Percentiles rank a stretch among this genome's conserved stretches.
Evolutionary conservation across 352 stramenopile genomes (phyloP).

Genomic region (Phytophthora pistaciae): DNA sequence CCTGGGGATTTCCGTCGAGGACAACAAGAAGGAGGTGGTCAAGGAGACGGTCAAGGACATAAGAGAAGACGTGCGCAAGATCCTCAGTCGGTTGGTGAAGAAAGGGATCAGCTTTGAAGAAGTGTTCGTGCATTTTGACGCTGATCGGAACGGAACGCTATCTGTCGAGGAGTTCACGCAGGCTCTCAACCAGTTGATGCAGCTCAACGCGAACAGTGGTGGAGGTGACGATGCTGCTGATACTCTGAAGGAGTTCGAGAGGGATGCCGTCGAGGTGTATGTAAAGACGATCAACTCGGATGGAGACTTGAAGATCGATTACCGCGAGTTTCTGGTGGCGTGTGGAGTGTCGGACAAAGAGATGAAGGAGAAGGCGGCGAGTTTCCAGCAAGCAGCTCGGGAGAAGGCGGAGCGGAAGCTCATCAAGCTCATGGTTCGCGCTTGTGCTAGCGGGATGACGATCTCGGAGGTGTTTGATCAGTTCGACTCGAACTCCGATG

Average conservation of each 20-base stretch:
- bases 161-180: slow-evolving; percentile 64
- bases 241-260: slow-evolving; percentile 49
- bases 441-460: slow-evolving; percentile 51
- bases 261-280: slow-evolving; percentile 48
- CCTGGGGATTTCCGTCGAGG: slow-evolving; percentile 54
- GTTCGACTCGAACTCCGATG: slow-evolving; percentile 74
- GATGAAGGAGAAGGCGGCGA: slow-evolving; percentile 19
- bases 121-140: slow-evolving; percentile 77
- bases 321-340: slow-evolving; percentile 71
- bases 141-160: slow-evolving; percentile 64
- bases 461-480: slow-evolving; percentile 80
- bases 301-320: slow-evolving; percentile 68
- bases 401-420: slow-evolving; percentile 61
- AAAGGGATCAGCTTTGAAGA: slow-evolving; percentile 67
- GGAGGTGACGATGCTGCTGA: slow-evolving; percentile 5
- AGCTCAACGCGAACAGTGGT: slow-evolving; percentile 15
- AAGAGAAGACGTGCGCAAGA: slow-evolving; percentile 44
- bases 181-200: slow-evolving; percentile 57
- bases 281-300: slow-evolving; percentile 72
- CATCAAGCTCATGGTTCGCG: slow-evolving; percentile 68
- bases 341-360: slow-evolving; percentile 45
- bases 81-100: slow-evolving; percentile 54
- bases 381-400: slow-evolving; percentile 21
- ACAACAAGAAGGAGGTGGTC: slow-evolving; percentile 59
- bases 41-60: slow-evolving; percentile 57